Percentiles rank a stretch among this genome's conserved stretches.
Conservation (phyloP, 306 rosid species). For the Medicago ruthenica region DNA sequence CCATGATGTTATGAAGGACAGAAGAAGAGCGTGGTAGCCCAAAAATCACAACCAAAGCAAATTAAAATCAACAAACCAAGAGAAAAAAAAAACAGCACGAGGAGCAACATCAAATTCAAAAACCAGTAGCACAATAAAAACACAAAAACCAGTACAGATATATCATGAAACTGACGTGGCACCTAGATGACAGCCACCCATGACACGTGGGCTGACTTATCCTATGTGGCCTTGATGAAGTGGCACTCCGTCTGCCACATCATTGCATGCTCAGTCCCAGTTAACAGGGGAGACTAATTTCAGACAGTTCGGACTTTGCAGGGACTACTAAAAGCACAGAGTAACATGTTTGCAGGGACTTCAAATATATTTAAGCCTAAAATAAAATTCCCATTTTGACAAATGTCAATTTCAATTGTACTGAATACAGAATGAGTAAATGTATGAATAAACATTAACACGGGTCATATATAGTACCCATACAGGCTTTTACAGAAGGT, state of each 20-base stretch:
- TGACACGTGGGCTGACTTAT: background rate
- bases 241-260: background rate
- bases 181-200: background rate
- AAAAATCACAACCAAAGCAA: background rate
- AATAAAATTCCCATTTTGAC: constrained; percentile 2
- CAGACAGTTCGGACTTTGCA: background rate
- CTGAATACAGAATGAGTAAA: background rate
- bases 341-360: background rate
- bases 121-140: background rate
- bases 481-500: constrained; percentile 56
- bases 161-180: background rate
- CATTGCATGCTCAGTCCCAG: background rate
- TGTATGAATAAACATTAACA: background rate
- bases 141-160: background rate
- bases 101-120: background rate
- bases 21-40: background rate
- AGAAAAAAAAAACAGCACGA: background rate
- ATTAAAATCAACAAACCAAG: background rate
- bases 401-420: constrained; percentile 1
- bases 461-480: background rate
- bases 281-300: background rate
- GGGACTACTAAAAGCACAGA: background rate
- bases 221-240: background rate
- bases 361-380: background rate
- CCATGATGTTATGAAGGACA: background rate